Conservation (phyloP, 768 basidiomycete species). For the Lactarius trivialis region DNA sequence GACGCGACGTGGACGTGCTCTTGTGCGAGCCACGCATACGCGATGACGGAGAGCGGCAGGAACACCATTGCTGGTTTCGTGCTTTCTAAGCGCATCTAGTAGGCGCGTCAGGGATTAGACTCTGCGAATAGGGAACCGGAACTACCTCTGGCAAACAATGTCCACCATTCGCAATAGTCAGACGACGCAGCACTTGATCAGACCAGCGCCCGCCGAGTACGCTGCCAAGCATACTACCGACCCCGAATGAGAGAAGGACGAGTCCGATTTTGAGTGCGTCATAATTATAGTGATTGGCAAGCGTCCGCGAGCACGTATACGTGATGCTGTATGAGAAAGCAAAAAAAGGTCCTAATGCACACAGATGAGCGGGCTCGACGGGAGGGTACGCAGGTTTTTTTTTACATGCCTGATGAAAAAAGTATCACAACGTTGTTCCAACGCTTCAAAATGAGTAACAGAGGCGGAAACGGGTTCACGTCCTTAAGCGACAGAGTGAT, state of each 20-base stretch:
- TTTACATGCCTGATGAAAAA: constrained; percentile 48
- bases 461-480: constrained; percentile 67
- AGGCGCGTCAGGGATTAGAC: neutral
- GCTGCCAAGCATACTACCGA: constrained; percentile 48
- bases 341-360: constrained; percentile 53
- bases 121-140: neutral
- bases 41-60: constrained; percentile 54
- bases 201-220: constrained; percentile 54
- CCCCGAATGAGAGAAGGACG: constrained; percentile 68
- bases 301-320: constrained; percentile 69
- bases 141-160: constrained; percentile 56
- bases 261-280: constrained; percentile 66
- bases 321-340: constrained; percentile 63
- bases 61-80: constrained; percentile 51
- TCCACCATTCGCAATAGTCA: constrained; percentile 42
- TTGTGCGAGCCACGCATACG: constrained; percentile 71
- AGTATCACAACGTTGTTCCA: constrained; percentile 65
- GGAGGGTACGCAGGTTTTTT: constrained; percentile 16
- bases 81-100: constrained; percentile 69
- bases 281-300: constrained; percentile 57
- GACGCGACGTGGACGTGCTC: constrained; percentile 57
- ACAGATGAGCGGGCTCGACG: neutral
- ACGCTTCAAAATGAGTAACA: constrained; percentile 49
- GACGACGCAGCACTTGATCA: constrained; percentile 40
- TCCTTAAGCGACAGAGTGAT: constrained; percentile 58